Evolutionary conservation across 345 rosid species (phyloP).

Genomic region (Eucalyptus camaldulensis): DNA sequence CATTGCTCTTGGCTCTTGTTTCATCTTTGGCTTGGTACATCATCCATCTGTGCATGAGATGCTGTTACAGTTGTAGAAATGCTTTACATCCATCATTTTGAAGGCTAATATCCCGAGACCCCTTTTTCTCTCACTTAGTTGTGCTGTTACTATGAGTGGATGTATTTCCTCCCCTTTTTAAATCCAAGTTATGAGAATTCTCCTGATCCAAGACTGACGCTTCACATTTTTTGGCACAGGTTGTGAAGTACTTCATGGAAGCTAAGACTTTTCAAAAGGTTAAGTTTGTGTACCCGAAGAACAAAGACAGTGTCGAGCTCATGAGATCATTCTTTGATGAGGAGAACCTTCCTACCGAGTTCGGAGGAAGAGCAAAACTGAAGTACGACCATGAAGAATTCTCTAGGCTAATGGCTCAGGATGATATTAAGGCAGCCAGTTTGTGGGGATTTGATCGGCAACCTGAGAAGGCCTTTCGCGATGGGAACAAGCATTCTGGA

Average conservation of each 20-base stretch:
- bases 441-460: constrained; percentile 47
- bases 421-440: constrained; percentile 52
- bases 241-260: constrained; percentile 83
- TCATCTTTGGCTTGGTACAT: not conserved
- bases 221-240: constrained; percentile 15
- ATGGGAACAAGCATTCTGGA: constrained; percentile 17
- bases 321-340: constrained; percentile 71
- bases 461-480: constrained; percentile 1
- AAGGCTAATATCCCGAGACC: not conserved
- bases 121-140: not conserved
- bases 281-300: constrained; percentile 90
- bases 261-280: constrained; percentile 81
- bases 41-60: not conserved
- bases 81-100: not conserved
- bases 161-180: not conserved
- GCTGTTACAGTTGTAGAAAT: not conserved
- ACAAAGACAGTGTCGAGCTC: constrained; percentile 61
- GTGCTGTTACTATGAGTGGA: not conserved
- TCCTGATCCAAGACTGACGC: not conserved
- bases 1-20: not conserved
- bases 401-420: constrained; percentile 63
- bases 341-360: constrained; percentile 68
- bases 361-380: constrained; percentile 77
- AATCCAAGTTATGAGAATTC: not conserved
- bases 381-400: constrained; percentile 78